Evolutionary conservation across 176 grass and related monocot genomes (phyloP).

Genomic region (Coix lacrymajobi): DNA sequence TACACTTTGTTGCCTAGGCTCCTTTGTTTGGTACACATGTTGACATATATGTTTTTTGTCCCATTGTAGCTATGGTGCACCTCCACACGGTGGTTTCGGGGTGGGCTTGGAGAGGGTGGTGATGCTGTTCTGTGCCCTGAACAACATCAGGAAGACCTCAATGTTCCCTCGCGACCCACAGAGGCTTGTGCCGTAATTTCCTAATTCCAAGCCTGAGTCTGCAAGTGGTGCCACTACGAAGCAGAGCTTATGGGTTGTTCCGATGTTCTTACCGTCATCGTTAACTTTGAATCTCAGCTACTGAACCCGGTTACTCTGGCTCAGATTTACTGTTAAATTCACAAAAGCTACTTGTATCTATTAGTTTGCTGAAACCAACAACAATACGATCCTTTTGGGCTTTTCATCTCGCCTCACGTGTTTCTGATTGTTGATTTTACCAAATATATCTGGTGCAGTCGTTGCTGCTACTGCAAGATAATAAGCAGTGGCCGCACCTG

Average conservation of each 20-base stretch:
- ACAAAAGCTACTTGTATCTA: background rate
- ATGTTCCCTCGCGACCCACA: slow-evolving; percentile 77
- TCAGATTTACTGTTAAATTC: background rate
- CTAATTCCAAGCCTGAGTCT: background rate
- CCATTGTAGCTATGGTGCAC: slow-evolving; percentile 45
- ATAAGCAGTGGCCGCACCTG: too few relatives aligned
- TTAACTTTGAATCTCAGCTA: background rate
- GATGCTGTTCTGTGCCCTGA: slow-evolving; percentile 76
- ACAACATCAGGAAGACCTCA: slow-evolving; percentile 78
- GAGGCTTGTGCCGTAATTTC: slow-evolving; percentile 55
- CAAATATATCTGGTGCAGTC: too few relatives aligned
- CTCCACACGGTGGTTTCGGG: slow-evolving; percentile 62
- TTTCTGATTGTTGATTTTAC: background rate
- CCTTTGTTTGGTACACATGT: background rate
- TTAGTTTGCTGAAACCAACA: background rate
- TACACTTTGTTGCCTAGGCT: background rate
- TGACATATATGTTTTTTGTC: background rate
- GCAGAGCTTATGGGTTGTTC: background rate
- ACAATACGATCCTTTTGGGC: background rate
- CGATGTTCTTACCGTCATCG: background rate
- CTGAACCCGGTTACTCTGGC: background rate
- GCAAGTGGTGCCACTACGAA: background rate
- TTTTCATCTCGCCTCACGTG: background rate
- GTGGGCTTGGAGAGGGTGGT: slow-evolving; percentile 55
- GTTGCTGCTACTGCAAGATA: too few relatives aligned